Evolutionary conservation across 805 yeast species (phyloP), one percentile per base, ranked within the genome.

Genomic region (Metschnikowia rubicola): DNA sequence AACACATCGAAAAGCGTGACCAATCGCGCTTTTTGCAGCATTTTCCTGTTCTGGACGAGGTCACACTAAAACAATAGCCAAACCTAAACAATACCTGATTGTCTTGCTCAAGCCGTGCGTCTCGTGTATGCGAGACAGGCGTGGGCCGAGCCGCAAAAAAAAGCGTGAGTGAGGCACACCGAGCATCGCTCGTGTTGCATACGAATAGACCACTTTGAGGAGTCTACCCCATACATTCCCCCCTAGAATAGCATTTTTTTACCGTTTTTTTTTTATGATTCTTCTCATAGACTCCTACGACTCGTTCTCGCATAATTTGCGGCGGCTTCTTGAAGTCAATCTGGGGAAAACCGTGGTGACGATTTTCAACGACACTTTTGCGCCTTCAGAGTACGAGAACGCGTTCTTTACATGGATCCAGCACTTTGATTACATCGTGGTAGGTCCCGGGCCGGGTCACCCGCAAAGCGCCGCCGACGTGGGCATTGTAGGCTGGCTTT

Each of bases 401-500:
- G 72, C 71, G 30, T 68, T 86, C 41, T 54, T 56, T 6, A 48
- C 58, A 1, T 72, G 76, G 48, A 59, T 88, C 15, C 70, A 74
- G 0, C 59, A 70, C 8, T 82, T 88, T 54, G 88, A 86, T 48
- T 89, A 89, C 31, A 73, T 94, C 3, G 81, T 94, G 0, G 75
- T 94, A 8, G 99, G 99, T 0, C 99, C 99, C 0, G 99, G 99
- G 0, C 99, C 99, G 0, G 99, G 99, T 0, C 81, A 87, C 56
- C 99, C 99, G 0, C 64, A 67, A 1, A 70, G 56, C 59, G 75
- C 4, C 33, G 55, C 60, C 1, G 97, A 91, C 58, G 79, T 85
- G 29, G 97, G 96, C 0, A 75, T 89, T 10, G 79, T 91, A 12
- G 78, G 82, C 49, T 91, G 54, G 85, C 79, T 77, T 47, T 66